A percentile compares a stretch with the other conserved stretches of the same genome.
Evolutionary conservation across 2,329 filamentous ascomycete genomes (phyloP).

Genomic region (Cladosporium sp.): DNA sequence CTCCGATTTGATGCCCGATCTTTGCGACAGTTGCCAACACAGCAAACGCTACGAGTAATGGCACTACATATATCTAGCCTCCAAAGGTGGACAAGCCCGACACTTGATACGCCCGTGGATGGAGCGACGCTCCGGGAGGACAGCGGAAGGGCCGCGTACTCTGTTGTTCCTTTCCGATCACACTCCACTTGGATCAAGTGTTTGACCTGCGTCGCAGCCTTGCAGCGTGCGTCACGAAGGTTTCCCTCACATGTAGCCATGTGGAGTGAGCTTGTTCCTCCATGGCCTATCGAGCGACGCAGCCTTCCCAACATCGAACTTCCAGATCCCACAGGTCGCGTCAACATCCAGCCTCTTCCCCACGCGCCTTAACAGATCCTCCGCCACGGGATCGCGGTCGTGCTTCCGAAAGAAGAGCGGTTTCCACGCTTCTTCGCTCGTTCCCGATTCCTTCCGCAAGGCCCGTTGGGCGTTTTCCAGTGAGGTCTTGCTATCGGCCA

Average conservation of each 20-base stretch:
- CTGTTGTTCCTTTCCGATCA: conserved; percentile 10
- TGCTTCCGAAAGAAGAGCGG: conserved; percentile 38
- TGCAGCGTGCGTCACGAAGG: neutral
- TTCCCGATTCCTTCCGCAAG: conserved; percentile 37
- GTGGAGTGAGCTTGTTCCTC: conserved; percentile 26
- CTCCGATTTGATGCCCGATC: neutral
- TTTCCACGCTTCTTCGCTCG: conserved; percentile 34
- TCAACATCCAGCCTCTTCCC: conserved; percentile 46
- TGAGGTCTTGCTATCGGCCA: conserved; percentile 26
- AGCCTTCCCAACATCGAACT: conserved; percentile 53
- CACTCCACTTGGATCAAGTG: conserved; percentile 1
- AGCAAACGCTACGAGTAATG: conserved; percentile 4
- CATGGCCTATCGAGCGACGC: conserved; percentile 25
- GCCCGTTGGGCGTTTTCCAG: conserved; percentile 36
- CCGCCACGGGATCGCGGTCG: conserved; percentile 23
- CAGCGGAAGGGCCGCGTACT: conserved; percentile 3
- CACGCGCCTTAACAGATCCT: conserved; percentile 32
- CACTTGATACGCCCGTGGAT: no score
- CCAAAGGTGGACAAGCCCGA: neutral
- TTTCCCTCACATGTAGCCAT: conserved; percentile 15
- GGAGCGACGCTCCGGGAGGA: no score
- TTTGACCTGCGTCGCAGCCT: neutral
- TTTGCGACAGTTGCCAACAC: conserved; percentile 3
- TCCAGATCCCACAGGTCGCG: conserved; percentile 65
- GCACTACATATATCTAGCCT: neutral